These are phyloP conservation scores for Tarenaya hassleriana DNA, from an alignment of 345 rosid species.

Conservation along the genomic window DNA sequence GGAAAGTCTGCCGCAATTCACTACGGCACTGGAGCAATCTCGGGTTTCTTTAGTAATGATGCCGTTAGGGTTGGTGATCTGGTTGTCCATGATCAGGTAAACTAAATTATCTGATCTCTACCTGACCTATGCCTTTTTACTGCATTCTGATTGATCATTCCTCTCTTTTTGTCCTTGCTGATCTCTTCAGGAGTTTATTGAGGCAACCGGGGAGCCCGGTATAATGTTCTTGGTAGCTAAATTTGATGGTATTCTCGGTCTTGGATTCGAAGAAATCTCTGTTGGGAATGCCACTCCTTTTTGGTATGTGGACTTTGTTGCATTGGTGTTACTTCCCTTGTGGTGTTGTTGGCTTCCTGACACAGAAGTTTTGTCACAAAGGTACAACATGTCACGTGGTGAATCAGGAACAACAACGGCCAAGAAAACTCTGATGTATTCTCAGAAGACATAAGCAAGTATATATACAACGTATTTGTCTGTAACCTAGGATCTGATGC, in stretches of 20 bases:
- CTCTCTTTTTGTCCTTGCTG: neutral
- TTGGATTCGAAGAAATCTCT: constrained; percentile 86
- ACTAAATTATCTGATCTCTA: neutral
- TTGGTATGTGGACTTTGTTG: constrained; percentile 45
- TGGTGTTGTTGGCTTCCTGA: constrained; percentile 13
- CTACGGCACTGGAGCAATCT: constrained; percentile 83
- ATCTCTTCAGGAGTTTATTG: constrained; percentile 69
- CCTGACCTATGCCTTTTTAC: neutral
- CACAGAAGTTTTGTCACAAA: constrained; percentile 23
- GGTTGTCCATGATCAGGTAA: constrained; percentile 68
- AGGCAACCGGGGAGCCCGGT: constrained; percentile 91
- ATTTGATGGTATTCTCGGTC: constrained; percentile 96
- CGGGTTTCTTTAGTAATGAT: constrained; percentile 86
- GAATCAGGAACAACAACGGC: too few species aligned
- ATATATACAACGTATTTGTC: too few species aligned
- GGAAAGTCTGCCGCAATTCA: constrained; percentile 66
- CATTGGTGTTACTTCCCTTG: constrained; percentile 1
- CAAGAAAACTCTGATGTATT: too few species aligned
- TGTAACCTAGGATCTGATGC: too few species aligned
- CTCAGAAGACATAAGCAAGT: too few species aligned
- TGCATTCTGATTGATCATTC: neutral
- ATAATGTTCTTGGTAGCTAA: constrained; percentile 71
- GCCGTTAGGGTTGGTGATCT: constrained; percentile 70
- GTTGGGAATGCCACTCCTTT: constrained; percentile 77
- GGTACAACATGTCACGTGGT: too few species aligned